These are phyloP conservation scores for Cytospora piceicola DNA, from an alignment of 2,329 filamentous ascomycete genomes.

Conservation along the genomic window DNA sequence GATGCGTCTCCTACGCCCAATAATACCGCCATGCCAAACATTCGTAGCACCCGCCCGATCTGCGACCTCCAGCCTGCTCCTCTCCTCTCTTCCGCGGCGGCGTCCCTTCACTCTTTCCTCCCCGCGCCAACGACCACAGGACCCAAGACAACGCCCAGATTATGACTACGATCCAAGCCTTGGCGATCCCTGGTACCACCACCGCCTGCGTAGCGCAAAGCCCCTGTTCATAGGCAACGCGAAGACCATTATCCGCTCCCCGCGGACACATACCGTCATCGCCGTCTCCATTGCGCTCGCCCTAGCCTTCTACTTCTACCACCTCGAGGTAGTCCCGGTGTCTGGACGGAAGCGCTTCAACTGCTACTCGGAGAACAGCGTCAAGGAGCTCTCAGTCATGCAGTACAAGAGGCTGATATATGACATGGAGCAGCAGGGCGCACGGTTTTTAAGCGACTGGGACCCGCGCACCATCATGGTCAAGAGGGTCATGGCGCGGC, in stretches of 20 bases:
- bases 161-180: conserved; percentile 27
- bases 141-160: conserved; percentile 18
- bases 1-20: neutral
- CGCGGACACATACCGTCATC: conserved; percentile 46
- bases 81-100: neutral
- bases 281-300: conserved; percentile 49
- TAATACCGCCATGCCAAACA: neutral
- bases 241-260: conserved; percentile 39
- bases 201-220: conserved; percentile 37
- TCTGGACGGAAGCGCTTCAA: conserved; percentile 76
- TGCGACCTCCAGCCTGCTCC: neutral
- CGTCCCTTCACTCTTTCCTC: conserved; percentile 31
- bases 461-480: conserved; percentile 63
- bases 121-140: conserved; percentile 16
- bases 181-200: conserved; percentile 31
- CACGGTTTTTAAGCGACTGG: conserved; percentile 60
- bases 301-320: conserved; percentile 65
- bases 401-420: conserved; percentile 62
- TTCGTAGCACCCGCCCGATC: neutral
- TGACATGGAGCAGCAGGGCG: conserved; percentile 55
- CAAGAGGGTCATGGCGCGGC: conserved; percentile 63
- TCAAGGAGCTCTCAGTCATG: conserved; percentile 56
- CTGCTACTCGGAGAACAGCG: conserved; percentile 59
- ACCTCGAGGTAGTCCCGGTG: conserved; percentile 74
- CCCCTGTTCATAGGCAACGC: conserved; percentile 48